Base-by-base conservation (phyloP, 2,329 filamentous ascomycete species). In the Tolypocladium tropicale region DNA sequence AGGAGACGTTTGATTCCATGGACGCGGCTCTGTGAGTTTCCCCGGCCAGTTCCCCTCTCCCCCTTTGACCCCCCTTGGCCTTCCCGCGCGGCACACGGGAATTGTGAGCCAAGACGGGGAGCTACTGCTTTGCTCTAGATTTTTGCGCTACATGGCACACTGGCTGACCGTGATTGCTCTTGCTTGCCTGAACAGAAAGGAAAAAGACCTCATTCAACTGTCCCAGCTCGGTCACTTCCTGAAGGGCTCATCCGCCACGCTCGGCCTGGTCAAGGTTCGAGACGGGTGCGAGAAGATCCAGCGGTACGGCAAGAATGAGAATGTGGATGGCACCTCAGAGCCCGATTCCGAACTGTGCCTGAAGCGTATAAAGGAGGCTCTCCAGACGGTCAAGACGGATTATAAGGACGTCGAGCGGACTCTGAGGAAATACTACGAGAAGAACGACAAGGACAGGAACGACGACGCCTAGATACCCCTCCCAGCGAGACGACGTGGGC, bases 281-380 rank as follows among this genome's bases (percentile, higher is more conserved):
- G 91, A 96, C 67, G 87, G 84, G 60, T 99, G 94, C 75, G 92
- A 97, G 74, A 91, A 95, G 78, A 96, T 99, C 66, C 93, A 99
- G 73, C 88, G 95, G 67, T 95, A 86, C 70, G 93, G 93, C 62
- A 88, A 88, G 66, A 79, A 82, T 65, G 90, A 92, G 73, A 91
- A 93, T 63, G 82, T 89, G 58, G 86, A 88, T 48, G 91, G 91
- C 46, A 79, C 77, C 6, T 74, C 78, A 56, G 84, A 90, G 67
- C 74, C 77, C 2, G 84, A 95, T 64, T 78, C 86, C 58, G 76
- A 84, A 3, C 74, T 83, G 52, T 90, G 86, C 65, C 77, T 96
- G 37, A 72, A 80, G 59, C 83, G 82, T 59, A 89, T 95, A 66
- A 78, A 77, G 62, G 81, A 84, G 49, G 89, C 85, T 9, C 79